Evolutionary conservation across 352 stramenopile species (phyloP), one percentile per base, ranked within the genome.

Genomic region (Phytophthora multivora): DNA sequence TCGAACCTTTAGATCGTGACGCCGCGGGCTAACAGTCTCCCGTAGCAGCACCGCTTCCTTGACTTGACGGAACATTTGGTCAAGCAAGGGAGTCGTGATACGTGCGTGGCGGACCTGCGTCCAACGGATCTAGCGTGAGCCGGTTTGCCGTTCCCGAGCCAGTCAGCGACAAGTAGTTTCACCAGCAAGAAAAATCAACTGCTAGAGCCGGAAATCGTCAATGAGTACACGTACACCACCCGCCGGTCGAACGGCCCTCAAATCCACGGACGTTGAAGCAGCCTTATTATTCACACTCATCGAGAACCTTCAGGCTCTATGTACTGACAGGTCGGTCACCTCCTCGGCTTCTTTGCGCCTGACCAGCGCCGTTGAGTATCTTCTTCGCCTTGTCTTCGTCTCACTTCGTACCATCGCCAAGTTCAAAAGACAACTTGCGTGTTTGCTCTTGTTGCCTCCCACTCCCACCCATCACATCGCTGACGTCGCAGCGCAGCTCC

Each of bases 281-380:
- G 39, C n/a, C 26, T 10, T 59, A 36, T 55, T 67, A 66, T 66
- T 63, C 63, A 50, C 30, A 36, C 26, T 36, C 38, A 59, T 35
- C 21, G 40, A 38, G 23, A 39, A 15, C 42, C n/a, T 41, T 41
- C 45, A 35, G 28, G 25, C 38, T 66, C 50, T 67, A 66, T 71
- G 63, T 48, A 63, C 56, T 67, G 63, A 71, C 63, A 71, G 43
- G 36, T 49, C 43, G 42, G 45, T 67, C 63, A 71, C 43, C 38
- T 51, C 39, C 15, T 52, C 39, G 50, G 40, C 48, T 55, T 39
- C 33, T 63, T 35, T 66, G 35, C 21, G 33, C 63, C 38, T 58
- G 56, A 62, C 25, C 42, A 60, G 43, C 63, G 30, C 28, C 30
- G 19, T 19, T 38, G 43, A 45, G 62, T 43, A 70, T 58, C 30